Conservation (phyloP, 2,329 filamentous ascomycete genomes). For the Pseudogymnoascus sp. region DNA sequence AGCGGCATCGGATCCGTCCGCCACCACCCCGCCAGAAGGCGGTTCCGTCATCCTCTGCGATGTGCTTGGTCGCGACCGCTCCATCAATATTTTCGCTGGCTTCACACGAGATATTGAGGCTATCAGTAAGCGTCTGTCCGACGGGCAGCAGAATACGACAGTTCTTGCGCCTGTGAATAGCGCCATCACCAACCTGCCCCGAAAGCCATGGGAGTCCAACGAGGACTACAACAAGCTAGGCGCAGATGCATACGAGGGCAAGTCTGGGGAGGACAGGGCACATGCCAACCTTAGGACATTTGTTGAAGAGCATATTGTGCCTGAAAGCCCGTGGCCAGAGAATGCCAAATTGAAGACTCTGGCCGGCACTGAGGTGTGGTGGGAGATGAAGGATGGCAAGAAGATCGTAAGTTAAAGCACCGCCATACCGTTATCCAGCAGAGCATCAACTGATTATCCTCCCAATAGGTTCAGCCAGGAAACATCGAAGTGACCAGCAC, state of each 20-base stretch:
- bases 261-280: constrained; percentile 67
- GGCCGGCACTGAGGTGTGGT: constrained; percentile 67
- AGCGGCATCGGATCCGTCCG: constrained; percentile 13
- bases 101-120: constrained; percentile 67
- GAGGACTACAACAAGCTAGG: constrained; percentile 63
- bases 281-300: constrained; percentile 69
- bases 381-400: constrained; percentile 63
- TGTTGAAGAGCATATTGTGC: constrained; percentile 77
- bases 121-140: constrained; percentile 61
- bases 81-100: constrained; percentile 76
- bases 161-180: constrained; percentile 82
- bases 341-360: constrained; percentile 58
- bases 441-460: neutral
- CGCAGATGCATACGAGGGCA: constrained; percentile 65
- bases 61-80: constrained; percentile 69
- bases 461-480: constrained; percentile 62
- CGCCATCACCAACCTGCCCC: constrained; percentile 66
- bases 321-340: constrained; percentile 66
- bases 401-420: constrained; percentile 47
- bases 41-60: constrained; percentile 67
- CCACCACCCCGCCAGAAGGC: constrained; percentile 22
- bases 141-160: constrained; percentile 62
- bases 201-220: constrained; percentile 80
- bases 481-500: constrained; percentile 68
- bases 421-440: neutral